A percentile compares a stretch with the other conserved stretches of the same genome.
phyloP scores from a whole-genome alignment of 2,329 filamentous ascomycete species.

The Diaporthe aspalathi region DNA sequence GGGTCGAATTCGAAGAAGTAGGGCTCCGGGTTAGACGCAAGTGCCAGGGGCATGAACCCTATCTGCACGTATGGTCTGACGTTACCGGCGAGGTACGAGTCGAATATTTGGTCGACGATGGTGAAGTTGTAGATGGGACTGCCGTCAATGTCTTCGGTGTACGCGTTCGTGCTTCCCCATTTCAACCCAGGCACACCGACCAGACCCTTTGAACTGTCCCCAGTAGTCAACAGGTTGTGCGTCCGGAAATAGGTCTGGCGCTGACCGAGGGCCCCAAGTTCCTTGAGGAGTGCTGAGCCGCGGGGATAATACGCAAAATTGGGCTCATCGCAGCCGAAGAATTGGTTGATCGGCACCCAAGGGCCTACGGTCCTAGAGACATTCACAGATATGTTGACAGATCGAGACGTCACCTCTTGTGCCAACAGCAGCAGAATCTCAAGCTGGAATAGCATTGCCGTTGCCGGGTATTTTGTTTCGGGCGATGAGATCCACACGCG shows the following conservation, averaged over 20 bases:
- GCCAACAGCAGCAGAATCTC: neutral
- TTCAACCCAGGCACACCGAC: constrained; percentile 29
- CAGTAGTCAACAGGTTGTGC: constrained; percentile 27
- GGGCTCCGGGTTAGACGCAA: constrained; percentile 20
- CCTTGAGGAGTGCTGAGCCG: constrained; percentile 18
- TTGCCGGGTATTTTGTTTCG: neutral
- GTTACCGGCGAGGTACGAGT: constrained; percentile 26
- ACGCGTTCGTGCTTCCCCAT: constrained; percentile 30
- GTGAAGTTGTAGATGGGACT: constrained; percentile 30
- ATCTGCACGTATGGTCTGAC: constrained; percentile 29
- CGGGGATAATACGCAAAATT: constrained; percentile 24
- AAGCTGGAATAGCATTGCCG: neutral
- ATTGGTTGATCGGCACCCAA: constrained; percentile 22
- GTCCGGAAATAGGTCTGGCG: constrained; percentile 27
- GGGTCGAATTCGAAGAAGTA: constrained; percentile 30
- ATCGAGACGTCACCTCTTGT: neutral
- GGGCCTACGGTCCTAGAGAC: constrained; percentile 2
- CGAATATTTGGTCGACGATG: constrained; percentile 25
- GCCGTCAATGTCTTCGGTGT: constrained; percentile 16
- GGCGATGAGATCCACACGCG: no score
- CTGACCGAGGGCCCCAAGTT: constrained; percentile 20
- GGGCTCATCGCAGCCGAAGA: constrained; percentile 31
- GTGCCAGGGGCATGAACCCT: constrained; percentile 18
- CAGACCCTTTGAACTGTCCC: constrained; percentile 24
- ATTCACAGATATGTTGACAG: constrained; percentile 19